These are phyloP conservation scores for Aphanomyces invadans DNA, from an alignment of 352 stramenopile species.

Conservation along the genomic window DNA sequence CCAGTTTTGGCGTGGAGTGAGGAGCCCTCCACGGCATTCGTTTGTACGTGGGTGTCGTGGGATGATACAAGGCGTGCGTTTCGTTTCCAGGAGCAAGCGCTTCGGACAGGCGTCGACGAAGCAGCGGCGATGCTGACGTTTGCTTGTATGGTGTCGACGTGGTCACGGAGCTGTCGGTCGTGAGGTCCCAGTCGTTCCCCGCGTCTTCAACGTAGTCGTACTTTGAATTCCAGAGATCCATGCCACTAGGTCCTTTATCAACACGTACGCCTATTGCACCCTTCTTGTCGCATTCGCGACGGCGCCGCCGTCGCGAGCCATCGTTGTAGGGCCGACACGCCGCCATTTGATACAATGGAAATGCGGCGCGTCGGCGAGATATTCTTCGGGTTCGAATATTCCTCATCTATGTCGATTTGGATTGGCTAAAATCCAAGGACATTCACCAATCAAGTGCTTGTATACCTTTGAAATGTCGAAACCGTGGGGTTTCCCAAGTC, in stretches of 20 bases:
- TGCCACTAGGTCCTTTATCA: background rate
- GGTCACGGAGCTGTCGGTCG: background rate
- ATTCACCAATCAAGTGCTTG: constrained; percentile 16
- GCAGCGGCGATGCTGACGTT: background rate
- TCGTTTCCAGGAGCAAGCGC: background rate
- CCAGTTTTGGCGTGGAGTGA: too few relatives aligned
- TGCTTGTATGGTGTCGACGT: background rate
- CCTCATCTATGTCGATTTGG: background rate
- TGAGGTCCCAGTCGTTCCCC: background rate
- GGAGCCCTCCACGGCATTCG: too few relatives aligned
- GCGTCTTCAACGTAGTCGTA: constrained; percentile 25
- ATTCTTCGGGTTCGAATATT: constrained; percentile 15
- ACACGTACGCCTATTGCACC: too few relatives aligned
- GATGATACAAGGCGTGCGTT: background rate
- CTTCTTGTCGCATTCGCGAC: background rate
- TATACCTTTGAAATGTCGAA: constrained; percentile 8
- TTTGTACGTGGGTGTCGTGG: background rate
- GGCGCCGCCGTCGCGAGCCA: background rate
- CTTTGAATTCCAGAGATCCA: constrained; percentile 10
- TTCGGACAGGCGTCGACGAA: background rate
- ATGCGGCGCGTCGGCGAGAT: background rate
- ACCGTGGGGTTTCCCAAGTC: background rate
- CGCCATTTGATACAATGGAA: background rate
- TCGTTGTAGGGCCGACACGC: constrained; percentile 1
- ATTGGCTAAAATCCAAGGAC: background rate